Base-by-base conservation (phyloP, 140 eudicot genomes). In the Erigeron philadelphicus region DNA sequence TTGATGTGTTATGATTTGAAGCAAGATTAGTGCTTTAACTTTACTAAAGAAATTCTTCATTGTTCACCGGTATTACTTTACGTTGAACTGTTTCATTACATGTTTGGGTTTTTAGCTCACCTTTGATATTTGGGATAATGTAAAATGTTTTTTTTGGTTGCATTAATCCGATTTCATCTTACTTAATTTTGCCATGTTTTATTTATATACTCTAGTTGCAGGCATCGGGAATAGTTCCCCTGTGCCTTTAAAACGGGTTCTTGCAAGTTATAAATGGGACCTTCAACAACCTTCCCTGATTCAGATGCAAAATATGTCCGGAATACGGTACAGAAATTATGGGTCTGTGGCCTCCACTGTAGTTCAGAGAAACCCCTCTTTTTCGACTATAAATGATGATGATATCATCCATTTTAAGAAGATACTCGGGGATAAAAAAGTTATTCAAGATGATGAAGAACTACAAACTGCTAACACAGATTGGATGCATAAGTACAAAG, bases 401-500 rank as follows among this genome's bases (percentile, higher is more conserved):
- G 98, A 93, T 81, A 74, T 93, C 52, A 55, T 71, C 68, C 79
- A 84, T 76, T 93, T 93, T 61, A 85, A 81, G 79, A 84, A 81
- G 46, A 76, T 83, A 64, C 68, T 93, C 71, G 98, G 96, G 58
- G 85, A 50, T 55, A 89, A 78, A 69, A 87, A 87, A 73, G 96
- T 93, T 38, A 77, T 93, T 67, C 94, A 88, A 78, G 98, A 93
- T 38, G 82, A 79, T 70, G 95, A 86, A 72, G 84, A 79, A 70
- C 79, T 93, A 64, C 76, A 66, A 68, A 73, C 83, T 61, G 98
- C 90, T 25, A 93, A 93, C 71, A 93, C 90, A 16, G 98, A 93
- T 79, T 93, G 98, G 98, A 83, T 93, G 98, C 74, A 84, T 56
- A 89, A 93, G 46, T 85, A 82, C 82, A 84, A 81, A 81, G 98